Conservation (phyloP, 257 asterid genomes). For the Galeopsis tetrahit region DNA sequence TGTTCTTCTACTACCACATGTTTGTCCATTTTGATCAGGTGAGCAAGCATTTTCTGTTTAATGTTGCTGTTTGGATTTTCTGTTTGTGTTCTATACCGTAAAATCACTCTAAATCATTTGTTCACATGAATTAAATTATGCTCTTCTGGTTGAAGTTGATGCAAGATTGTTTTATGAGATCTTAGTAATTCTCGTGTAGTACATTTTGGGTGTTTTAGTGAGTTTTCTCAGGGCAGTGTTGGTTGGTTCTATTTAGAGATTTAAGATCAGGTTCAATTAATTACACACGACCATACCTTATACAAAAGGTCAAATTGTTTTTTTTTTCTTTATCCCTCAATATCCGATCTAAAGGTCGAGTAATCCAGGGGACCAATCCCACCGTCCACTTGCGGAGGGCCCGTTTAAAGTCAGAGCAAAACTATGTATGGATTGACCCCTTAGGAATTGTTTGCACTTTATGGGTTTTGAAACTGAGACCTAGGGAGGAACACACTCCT, state of each 20-base stretch:
- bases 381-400: no score
- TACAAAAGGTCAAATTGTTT: no score
- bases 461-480: no score
- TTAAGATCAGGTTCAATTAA: background rate
- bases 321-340: no score
- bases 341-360: no score
- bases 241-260: background rate
- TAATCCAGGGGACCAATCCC: no score
- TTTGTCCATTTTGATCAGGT: constrained; percentile 82
- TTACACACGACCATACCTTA: background rate
- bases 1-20: constrained; percentile 77
- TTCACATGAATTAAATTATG: background rate
- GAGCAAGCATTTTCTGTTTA: constrained; percentile 20
- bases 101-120: background rate
- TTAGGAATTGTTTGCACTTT: no score
- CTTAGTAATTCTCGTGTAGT: background rate
- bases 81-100: background rate
- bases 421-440: no score
- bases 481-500: no score
- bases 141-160: background rate
- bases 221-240: no score
- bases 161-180: constrained; percentile 11
- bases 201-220: no score
- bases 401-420: no score
- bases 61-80: background rate